Evolutionary conservation across 352 stramenopile genomes (phyloP), one percentile per base, ranked within the genome.

Genomic region (Phytophthora hybrid): DNA sequence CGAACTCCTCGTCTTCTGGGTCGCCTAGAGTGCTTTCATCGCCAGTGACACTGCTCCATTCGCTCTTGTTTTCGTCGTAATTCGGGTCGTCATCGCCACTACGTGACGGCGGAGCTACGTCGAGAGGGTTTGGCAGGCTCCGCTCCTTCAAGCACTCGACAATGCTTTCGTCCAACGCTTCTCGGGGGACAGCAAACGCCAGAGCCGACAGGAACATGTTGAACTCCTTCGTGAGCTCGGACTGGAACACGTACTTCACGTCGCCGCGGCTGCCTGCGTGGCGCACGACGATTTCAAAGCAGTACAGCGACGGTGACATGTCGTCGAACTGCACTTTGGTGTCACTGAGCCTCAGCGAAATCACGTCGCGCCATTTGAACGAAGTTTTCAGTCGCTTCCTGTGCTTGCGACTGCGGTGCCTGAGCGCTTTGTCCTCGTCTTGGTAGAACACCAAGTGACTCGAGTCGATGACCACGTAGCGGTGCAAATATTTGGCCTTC

Each of bases 1-100:
- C 85, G 49, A 95, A 93, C 53, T 96, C 88, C 23, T 89, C 78
- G 59, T 95, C 90, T 83, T 97, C 90, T 1, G 78, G 75, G 54
- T 97, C 90, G 0, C 82, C 88, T 14, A 95, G 78, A 18, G 82
- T 90, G 58, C 90, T 97, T 63, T 96, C 90, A 44, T 95, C 90
- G 9, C 87, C 90, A 0, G 88, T 95, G 6, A 94, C 89, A 69
- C 90, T 97, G 59, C 87, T 97, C 81, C 89, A 92, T 60, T 97
- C 90, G 37, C 88, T 95, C 34, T 84, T 88, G 44, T 74, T 79
- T 46, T 96, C 89, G 46, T 96, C 87, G 41, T 78, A 80, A 37
- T 75, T 83, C 2, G 69, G 53, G 8, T 89, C 75, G 6, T 90
- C 79, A 0, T 84, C 74, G 2, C 78, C 77, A 16, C 69, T 73